Evolutionary conservation across 768 basidiomycete genomes (phyloP), one percentile per base, ranked within the genome.

Genomic region (Boletus rubroflammeus): DNA sequence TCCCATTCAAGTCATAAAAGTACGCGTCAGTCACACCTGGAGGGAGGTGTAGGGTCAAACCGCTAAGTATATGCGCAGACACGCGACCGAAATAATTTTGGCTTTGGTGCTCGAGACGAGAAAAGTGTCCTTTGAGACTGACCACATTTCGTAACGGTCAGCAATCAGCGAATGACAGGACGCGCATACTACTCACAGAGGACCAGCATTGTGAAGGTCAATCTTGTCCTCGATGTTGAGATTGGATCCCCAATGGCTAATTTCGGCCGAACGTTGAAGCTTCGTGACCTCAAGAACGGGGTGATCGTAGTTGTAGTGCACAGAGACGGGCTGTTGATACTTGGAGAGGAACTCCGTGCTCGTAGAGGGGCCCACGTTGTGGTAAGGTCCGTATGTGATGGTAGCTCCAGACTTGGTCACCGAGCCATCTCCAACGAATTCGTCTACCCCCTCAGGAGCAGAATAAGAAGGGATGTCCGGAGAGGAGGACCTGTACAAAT

Each of bases 171-270:
- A 26, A 41, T 5, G 36, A 51, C 21, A 32, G 31, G 41, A 41
- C 29, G 19, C 23, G 38, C 15, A 19, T 34, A 25, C 40, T 11
- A 81, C 92, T 73, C 66, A 98, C 96, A 73, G 72, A 13, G 97
- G 93, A 5, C 96, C 97, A 54, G 85, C 88, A 66, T 99, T 99
- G 69, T 81, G 80, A n/a, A 99, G 74, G 53, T 80, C 67, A 56
- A 97, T 83, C 32, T 90, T 81, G 72, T 99, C 94, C 69, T 98
- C 84, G 29, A 95, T 87, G 65, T 98, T 97, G 35, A 99, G 68
- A 70, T 97, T 97, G 39, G 85, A 83, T 32, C 96, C 95, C 97
- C 96, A 98, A 67, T 98, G 96, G 59, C 93, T 96, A 59, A 99
- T 85, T 73, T 99, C 96, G 2, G 86, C 93, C 0, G 79, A 64